Conservation (phyloP, 1,139 yeast genomes). For the Geotrichum siamense region DNA sequence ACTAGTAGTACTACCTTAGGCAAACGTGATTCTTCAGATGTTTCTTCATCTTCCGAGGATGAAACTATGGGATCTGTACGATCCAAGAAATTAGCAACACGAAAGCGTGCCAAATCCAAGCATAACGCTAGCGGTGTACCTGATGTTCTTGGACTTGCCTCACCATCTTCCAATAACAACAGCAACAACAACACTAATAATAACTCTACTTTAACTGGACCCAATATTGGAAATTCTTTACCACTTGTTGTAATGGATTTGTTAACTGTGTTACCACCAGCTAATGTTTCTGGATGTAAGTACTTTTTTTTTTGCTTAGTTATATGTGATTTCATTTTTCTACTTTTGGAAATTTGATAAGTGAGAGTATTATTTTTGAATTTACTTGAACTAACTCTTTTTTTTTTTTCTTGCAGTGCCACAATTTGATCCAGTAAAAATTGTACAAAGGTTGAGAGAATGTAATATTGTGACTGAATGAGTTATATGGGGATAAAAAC, state of each 20-base stretch:
- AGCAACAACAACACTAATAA: not conserved
- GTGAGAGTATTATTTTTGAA: too few relatives aligned
- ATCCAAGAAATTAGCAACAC: conserved; percentile 6
- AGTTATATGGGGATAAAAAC: too few relatives aligned
- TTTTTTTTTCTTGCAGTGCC: conserved; percentile 11
- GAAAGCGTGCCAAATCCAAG: conserved; percentile 11
- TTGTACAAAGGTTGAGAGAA: not conserved
- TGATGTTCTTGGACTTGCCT: conserved; percentile 4
- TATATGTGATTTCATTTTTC: not conserved
- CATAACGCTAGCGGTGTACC: conserved; percentile 5
- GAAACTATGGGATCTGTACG: conserved; percentile 3
- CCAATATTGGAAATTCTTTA: conserved; percentile 12
- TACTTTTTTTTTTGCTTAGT: conserved; percentile 4
- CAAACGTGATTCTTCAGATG: not conserved
- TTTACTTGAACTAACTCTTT: too few relatives aligned
- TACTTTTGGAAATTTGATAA: too few relatives aligned
- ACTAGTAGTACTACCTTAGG: conserved; percentile 6
- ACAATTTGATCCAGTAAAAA: conserved; percentile 23
- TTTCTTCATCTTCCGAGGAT: conserved; percentile 7
- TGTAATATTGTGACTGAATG: too few relatives aligned
- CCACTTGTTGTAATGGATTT: conserved; percentile 26
- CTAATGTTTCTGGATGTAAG: conserved; percentile 26
- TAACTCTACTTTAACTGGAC: not conserved
- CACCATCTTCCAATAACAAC: not conserved
- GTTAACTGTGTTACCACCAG: conserved; percentile 31